A percentile compares a stretch with the other conserved stretches of the same genome.
Evolutionary conservation across 441 rosid genomes (phyloP).

Genomic region (Omphalea diandra): DNA sequence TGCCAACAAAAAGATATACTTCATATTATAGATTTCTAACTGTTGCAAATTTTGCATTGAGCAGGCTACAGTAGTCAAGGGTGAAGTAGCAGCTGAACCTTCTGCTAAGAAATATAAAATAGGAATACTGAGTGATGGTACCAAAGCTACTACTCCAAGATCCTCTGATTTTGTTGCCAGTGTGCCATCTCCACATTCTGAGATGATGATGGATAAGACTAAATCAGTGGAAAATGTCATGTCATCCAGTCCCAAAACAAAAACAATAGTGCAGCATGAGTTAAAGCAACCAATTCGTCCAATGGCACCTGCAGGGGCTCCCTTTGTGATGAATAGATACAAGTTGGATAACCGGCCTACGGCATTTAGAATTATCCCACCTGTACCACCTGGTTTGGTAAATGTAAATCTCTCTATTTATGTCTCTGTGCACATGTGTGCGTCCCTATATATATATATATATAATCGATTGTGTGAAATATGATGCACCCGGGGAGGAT

Average conservation of each 20-base stretch:
- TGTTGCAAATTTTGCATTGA: slow-evolving; percentile 27
- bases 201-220: slow-evolving; percentile 40
- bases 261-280: slow-evolving; percentile 37
- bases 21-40: slow-evolving; percentile 13
- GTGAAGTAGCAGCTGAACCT: slow-evolving; percentile 61
- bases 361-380: slow-evolving; percentile 66
- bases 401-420: slow-evolving; percentile 61
- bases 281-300: slow-evolving; percentile 47
- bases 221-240: slow-evolving; percentile 42
- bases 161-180: slow-evolving; percentile 45
- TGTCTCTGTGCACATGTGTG: too few relatives aligned
- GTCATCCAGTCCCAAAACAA: slow-evolving; percentile 37
- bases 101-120: slow-evolving; percentile 62
- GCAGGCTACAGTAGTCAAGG: slow-evolving; percentile 76
- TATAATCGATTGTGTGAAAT: not conserved
- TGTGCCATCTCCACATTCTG: slow-evolving; percentile 36
- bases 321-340: slow-evolving; percentile 59
- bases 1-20: not conserved
- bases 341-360: slow-evolving; percentile 87
- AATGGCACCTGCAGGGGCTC: slow-evolving; percentile 32
- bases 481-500: not conserved
- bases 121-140: slow-evolving; percentile 40
- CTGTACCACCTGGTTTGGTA: slow-evolving; percentile 78
- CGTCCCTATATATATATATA: too few relatives aligned
- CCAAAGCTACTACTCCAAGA: slow-evolving; percentile 32